A percentile compares a stretch with the other conserved stretches of the same genome.
Evolutionary conservation across 345 rosid genomes (phyloP).

Genomic region (Dipteronia sinensis): DNA sequence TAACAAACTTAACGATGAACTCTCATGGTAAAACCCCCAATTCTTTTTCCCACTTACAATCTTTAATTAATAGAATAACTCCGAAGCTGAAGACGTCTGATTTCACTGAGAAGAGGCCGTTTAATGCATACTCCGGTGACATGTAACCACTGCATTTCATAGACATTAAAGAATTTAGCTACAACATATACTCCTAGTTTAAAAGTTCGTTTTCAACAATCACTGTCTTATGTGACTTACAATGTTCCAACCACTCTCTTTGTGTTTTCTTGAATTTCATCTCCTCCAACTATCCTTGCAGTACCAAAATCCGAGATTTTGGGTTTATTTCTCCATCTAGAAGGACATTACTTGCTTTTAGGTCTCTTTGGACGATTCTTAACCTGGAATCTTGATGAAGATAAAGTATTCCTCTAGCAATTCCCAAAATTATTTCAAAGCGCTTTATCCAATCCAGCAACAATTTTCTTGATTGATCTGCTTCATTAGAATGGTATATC

Average conservation of each 20-base stretch:
- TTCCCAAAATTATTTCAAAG: slow-evolving; percentile 14
- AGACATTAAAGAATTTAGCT: too few species aligned
- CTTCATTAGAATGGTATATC: not conserved
- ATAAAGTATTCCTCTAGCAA: slow-evolving; percentile 24
- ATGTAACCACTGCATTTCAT: not conserved
- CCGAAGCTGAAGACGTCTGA: slow-evolving; percentile 8
- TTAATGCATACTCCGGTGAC: not conserved
- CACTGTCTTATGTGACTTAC: slow-evolving; percentile 13
- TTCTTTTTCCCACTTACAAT: not conserved
- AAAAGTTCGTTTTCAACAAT: too few species aligned
- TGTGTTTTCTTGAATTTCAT: slow-evolving; percentile 18
- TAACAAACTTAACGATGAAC: not conserved
- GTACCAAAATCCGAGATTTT: slow-evolving; percentile 27
- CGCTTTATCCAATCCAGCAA: slow-evolving; percentile 12
- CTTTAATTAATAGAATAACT: slow-evolving; percentile 2
- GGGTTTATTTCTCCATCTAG: slow-evolving; percentile 19
- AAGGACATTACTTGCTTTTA: slow-evolving; percentile 22
- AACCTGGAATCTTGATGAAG: slow-evolving; percentile 26
- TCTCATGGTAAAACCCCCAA: not conserved
- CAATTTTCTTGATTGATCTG: slow-evolving; percentile 6
- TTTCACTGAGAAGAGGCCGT: not conserved
- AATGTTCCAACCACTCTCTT: slow-evolving; percentile 21
- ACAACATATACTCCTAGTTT: too few species aligned
- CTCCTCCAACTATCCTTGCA: slow-evolving; percentile 16
- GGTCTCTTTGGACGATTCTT: slow-evolving; percentile 24